phyloP scores from a whole-genome alignment of 805 yeast species.

The Zygosaccharomyces bisporus region DNA sequence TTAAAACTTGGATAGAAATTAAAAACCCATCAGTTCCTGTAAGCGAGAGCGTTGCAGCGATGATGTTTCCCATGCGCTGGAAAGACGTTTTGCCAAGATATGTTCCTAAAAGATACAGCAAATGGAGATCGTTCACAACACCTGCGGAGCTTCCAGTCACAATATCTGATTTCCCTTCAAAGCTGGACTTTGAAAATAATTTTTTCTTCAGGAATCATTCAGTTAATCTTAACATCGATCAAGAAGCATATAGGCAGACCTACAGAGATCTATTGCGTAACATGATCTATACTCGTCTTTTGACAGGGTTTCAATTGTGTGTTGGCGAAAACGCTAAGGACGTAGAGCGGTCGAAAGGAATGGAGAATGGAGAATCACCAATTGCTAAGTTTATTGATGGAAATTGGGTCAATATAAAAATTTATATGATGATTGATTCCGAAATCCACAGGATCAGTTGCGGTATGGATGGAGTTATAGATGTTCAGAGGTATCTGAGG shows the following conservation, averaged over 20 bases:
- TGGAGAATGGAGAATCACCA: conserved; percentile 49
- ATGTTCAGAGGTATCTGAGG: conserved; percentile 69
- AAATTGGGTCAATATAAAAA: conserved; percentile 52
- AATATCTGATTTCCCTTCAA: conserved; percentile 71
- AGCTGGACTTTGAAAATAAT: conserved; percentile 61
- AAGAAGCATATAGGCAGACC: conserved; percentile 45
- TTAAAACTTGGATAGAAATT: conserved; percentile 54
- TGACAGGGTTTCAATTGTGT: conserved; percentile 88
- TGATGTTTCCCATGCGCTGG: conserved; percentile 81
- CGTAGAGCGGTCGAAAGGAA: conserved; percentile 46
- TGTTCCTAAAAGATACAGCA: conserved; percentile 62
- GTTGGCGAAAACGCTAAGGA: conserved; percentile 62
- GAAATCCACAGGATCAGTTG: conserved; percentile 82
- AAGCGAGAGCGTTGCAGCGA: conserved; percentile 49
- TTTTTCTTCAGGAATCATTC: conserved; percentile 83
- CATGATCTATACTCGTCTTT: conserved; percentile 77
- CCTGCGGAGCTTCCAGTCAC: conserved; percentile 92
- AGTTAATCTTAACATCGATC: conserved; percentile 58
- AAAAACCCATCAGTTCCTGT: conserved; percentile 74
- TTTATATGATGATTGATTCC: conserved; percentile 73
- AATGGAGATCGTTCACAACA: conserved; percentile 89
- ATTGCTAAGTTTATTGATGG: conserved; percentile 51
- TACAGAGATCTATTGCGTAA: conserved; percentile 69
- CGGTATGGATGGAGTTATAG: conserved; percentile 66
- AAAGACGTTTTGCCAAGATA: conserved; percentile 79